Evolutionary conservation across 208 protist species (phyloP), one percentile per base, ranked within the genome.

Genomic region (Crithidia thermophila): DNA sequence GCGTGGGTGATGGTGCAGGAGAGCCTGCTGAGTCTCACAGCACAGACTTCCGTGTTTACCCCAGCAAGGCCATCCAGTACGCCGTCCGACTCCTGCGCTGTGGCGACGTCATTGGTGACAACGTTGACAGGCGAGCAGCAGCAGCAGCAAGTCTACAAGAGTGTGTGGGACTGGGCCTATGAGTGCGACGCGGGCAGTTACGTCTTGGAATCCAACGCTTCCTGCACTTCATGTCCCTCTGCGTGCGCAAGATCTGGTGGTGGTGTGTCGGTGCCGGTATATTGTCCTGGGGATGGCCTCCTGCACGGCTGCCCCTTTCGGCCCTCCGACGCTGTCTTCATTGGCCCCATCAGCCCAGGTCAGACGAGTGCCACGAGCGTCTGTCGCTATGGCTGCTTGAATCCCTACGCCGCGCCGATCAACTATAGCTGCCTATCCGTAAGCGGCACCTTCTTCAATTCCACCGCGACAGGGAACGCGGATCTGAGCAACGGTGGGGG

Each of bases 201-300:
- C 53, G 52, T 60, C 10, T 11, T 31, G 7, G 39, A 58, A n/a
- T 21, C 23, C 28, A 43, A 23, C 33, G 51, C 60, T 1, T 23
- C 36, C 11, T 75, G 68, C 21, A 53, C 34, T 18, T 37, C 31
- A 21, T 75, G 68, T 23, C 68, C 68, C 39, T 55, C 52, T 8
- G 34, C 46, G 5, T 75, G 68, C 42, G 61, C 60, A 18, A 49
- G 36, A 25, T 11, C 33, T 3, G 14, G 28, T n/a, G 20, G 5
- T n/a, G 28, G 20, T 3, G 23, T 1, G 14, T 20, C 39, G 7
- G 33, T 55, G 9, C 68, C 68, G 13, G 42, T 75, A 30, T 75
- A 63, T 33, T 75, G 68, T 37, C 68, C 68, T 11, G 68, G 68
- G 18, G 68, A 75, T 23, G 68, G 68, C 14, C 60, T 75, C n/a